Evolutionary conservation across 805 yeast genomes (phyloP).

Genomic region (Ogataea populi-albae): DNA sequence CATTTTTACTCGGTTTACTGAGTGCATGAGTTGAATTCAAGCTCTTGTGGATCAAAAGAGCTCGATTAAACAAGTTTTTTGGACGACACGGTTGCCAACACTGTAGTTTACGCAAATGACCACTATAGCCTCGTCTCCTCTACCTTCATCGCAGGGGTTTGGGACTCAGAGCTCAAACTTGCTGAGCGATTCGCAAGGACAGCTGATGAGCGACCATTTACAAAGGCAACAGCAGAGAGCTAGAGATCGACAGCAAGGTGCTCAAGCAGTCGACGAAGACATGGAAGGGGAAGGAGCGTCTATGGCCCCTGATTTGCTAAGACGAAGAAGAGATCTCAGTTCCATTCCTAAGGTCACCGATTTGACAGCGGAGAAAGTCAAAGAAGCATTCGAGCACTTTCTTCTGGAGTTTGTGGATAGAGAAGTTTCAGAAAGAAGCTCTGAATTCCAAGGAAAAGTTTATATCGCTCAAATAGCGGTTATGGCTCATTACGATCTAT

Average conservation of each 20-base stretch:
- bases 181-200: slow-evolving; percentile 28
- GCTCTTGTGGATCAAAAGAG: no score
- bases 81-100: no score
- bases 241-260: slow-evolving; percentile 12
- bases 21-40: no score
- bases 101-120: slow-evolving; percentile 20
- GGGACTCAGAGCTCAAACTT: slow-evolving; percentile 25
- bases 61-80: no score
- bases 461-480: slow-evolving; percentile 80
- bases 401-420: slow-evolving; percentile 60
- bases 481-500: slow-evolving; percentile 70
- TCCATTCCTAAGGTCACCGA: slow-evolving; percentile 86
- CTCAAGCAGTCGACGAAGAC: slow-evolving; percentile 18
- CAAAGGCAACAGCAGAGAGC: slow-evolving; percentile 6
- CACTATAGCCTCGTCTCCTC: slow-evolving; percentile 30
- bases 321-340: slow-evolving; percentile 55
- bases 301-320: slow-evolving; percentile 21
- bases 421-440: slow-evolving; percentile 32
- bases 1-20: no score
- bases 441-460: slow-evolving; percentile 50
- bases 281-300: slow-evolving; percentile 28
- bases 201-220: slow-evolving; percentile 15
- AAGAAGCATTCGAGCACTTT: slow-evolving; percentile 86
- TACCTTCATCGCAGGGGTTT: slow-evolving; percentile 26
- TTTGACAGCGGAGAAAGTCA: slow-evolving; percentile 88